These are phyloP conservation scores for Potentilla sterilis DNA, from an alignment of 306 rosid species.

Conservation along the genomic window DNA sequence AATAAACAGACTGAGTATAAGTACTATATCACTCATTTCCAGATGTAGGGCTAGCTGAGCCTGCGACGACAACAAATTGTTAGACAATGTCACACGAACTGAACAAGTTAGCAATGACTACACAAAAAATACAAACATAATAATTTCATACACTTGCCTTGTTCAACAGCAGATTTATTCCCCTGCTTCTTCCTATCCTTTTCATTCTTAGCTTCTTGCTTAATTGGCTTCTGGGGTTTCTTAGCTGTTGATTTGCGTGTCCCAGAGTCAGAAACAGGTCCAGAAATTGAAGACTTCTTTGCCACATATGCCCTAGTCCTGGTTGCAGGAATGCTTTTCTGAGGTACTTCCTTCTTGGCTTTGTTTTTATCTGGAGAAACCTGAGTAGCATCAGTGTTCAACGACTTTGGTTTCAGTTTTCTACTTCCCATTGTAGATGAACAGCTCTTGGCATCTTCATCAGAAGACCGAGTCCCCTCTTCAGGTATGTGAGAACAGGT, in stretches of 20 bases:
- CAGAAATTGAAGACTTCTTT: constrained; percentile 43
- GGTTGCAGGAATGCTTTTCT: constrained; percentile 36
- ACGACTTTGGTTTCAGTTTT: constrained; percentile 54
- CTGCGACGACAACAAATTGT: constrained; percentile 30
- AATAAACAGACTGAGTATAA: neutral
- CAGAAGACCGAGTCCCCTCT: constrained; percentile 62
- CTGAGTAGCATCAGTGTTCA: constrained; percentile 45
- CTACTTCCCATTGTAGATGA: constrained; percentile 40
- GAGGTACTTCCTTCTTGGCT: constrained; percentile 39
- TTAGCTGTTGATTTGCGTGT: constrained; percentile 31
- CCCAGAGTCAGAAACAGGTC: constrained; percentile 34
- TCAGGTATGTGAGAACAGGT: constrained; percentile 60
- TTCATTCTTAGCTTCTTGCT: constrained; percentile 39
- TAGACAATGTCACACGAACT: constrained; percentile 1
- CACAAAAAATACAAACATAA: neutral
- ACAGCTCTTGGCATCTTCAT: constrained; percentile 64
- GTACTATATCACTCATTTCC: constrained; percentile 22
- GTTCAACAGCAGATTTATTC: constrained; percentile 37
- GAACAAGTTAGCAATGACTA: neutral
- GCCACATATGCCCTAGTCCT: constrained; percentile 38
- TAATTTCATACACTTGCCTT: constrained; percentile 37
- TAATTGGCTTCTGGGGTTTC: constrained; percentile 52
- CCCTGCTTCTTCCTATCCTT: constrained; percentile 43
- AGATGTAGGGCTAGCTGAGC: constrained; percentile 32
- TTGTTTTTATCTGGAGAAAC: constrained; percentile 38